Evolutionary conservation across 176 grass and related monocot species (phyloP), one percentile per base, ranked within the genome.

Genomic region (Oryza australiensis): DNA sequence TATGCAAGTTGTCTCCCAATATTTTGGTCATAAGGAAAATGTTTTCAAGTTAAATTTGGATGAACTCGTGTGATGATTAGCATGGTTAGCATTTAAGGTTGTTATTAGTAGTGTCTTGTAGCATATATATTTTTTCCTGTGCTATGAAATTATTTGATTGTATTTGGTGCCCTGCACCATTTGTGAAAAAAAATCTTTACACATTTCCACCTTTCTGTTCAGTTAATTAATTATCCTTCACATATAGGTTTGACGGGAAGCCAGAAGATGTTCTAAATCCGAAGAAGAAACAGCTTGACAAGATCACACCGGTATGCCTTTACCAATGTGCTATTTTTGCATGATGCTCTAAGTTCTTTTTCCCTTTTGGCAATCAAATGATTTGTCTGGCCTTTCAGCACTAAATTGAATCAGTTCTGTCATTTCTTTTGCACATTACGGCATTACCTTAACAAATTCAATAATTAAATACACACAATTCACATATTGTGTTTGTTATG

Each of bases 241-340:
- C 7, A 38, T 90, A 37, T 57, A 94, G 92, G 78, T 89, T 89
- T 60, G 96, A 94, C 1, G 91, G 93, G 40, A 95, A 92, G 77
- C 89, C 91, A 5, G 93, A 99, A 85, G 96, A 94, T 80, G 93
- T 95, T 81, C 80, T 99, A 79, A 99, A 99, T 87, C 96, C 96
- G 49, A 99, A 99, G 87, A 99, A 99, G 81, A 99, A 99, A 70
- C 96, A 99, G 72, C 72, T 99, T 20, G 96, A 99, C 38, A 99
- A 99, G 80, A 99, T 99, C 72, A 95, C 93, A 60, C 93, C 91
- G 16, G 96, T 99, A 91, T 33, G 73, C 23, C 51, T 80, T 85
- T 70, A 79, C 13, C 34, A 14, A 22, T 64, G 78, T 0, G 23
- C 30, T n/a, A 20, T 55, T 63, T 75, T 75, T 40, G 4, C 60